These are phyloP conservation scores for Nigrograna mackinnonii DNA, from an alignment of 2,329 filamentous ascomycete species.

Conservation along the genomic window DNA sequence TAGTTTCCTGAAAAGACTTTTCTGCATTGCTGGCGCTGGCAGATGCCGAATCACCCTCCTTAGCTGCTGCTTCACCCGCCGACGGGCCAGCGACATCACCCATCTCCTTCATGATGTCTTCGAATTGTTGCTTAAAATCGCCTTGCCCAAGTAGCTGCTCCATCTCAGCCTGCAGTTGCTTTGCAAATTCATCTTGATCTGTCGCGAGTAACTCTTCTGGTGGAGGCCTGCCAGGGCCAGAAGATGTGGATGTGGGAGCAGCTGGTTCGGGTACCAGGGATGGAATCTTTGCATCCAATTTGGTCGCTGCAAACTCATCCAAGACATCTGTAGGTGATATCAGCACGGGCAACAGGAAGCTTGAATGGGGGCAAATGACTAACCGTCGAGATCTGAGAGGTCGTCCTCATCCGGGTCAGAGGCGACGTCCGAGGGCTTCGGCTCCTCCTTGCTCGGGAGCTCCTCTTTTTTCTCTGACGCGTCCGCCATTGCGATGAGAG, in stretches of 20 bases:
- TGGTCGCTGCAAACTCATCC: conserved; percentile 79
- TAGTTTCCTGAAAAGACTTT: conserved; percentile 79
- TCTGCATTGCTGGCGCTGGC: conserved; percentile 51
- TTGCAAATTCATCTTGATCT: conserved; percentile 73
- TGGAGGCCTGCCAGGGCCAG: conserved; percentile 42
- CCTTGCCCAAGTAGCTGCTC: conserved; percentile 74
- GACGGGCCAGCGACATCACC: conserved; percentile 42
- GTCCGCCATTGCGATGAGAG: conserved; percentile 21
- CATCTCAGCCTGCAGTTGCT: conserved; percentile 90
- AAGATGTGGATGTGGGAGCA: conserved; percentile 42
- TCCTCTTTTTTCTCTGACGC: conserved; percentile 13
- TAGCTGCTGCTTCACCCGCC: conserved; percentile 16
- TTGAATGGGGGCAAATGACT: conserved; percentile 16
- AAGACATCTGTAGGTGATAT: conserved; percentile 70
- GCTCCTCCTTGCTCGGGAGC: not conserved
- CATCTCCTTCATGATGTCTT: conserved; percentile 75
- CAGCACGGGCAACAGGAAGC: not conserved
- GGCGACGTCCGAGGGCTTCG: conserved; percentile 46
- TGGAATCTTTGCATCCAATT: conserved; percentile 55
- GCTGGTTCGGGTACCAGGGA: conserved; percentile 29
- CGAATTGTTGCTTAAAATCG: conserved; percentile 79
- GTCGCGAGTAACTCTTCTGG: conserved; percentile 32
- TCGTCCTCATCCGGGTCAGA: conserved; percentile 94
- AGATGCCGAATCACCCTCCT: conserved; percentile 23
- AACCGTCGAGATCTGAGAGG: conserved; percentile 88